Base-by-base conservation (phyloP, 2,329 filamentous ascomycete genomes). In the Aquanectria penicillioides region DNA sequence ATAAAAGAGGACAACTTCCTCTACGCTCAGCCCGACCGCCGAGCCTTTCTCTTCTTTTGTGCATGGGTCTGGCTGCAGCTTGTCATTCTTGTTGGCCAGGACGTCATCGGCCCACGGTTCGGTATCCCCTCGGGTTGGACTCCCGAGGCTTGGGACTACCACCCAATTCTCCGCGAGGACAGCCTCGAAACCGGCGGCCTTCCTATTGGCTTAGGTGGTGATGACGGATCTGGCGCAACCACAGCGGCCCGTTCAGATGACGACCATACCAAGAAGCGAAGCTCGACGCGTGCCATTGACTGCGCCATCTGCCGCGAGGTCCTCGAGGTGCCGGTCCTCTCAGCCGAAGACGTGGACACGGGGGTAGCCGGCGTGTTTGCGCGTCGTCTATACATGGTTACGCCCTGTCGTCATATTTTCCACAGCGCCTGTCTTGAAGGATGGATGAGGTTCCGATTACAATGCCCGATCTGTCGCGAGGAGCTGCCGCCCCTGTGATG, bases 391-490 rank as follows among this genome's bases (percentile, higher is more conserved):
- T 98, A 98, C 77, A 99, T 99, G 95, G 92, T 98, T 18, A 99
- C 95, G 56, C 95, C 95, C 43, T 99, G 95, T 75, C 83, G 94
- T 53, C 95, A 99, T 78, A 93, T 98, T 44, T 99, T 99, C 74
- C 95, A 99, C 73, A 95, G 89, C 55, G 81, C 84, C 26, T 99
- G 95, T 75, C 79, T 99, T 66, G 94, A 98, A 78, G 93, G 93
- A 33, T 98, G 95, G 95, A 95, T 99, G 91, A 86, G 92, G 72
- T 93, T 96, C 74, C 81, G 94, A 57, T 77, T 99, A 70, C 93
- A 97, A 78, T 99, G 95, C 78, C 95, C 95, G 1, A 97, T 97
- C 65, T 98, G 95, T 77, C 85, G 95, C 67, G 94, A 97, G 78
- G 89, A 91, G 58, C 76, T 98, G 70, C 94, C 94, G 48, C 92